Conservation (phyloP, 2,329 filamentous ascomycete genomes). For the Emergomyces africanus region DNA sequence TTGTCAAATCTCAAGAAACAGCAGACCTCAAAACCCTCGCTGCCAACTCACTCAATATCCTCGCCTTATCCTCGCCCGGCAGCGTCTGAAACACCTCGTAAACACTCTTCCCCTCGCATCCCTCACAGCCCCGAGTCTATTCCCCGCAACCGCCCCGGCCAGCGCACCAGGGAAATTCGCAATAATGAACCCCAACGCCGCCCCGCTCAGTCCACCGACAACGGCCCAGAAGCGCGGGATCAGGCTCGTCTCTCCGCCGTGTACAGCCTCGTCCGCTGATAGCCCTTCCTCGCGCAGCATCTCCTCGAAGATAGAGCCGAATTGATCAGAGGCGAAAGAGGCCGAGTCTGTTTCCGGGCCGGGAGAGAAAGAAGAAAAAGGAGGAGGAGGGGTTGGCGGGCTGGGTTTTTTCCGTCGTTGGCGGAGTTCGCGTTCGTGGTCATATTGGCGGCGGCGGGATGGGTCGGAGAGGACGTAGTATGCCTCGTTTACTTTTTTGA, state of each 20-base stretch:
- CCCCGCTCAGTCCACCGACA: slow-evolving; percentile 74
- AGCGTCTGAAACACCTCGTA: slow-evolving; percentile 82
- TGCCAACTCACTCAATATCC: slow-evolving; percentile 70
- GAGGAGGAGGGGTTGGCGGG: neutral
- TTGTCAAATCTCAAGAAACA: neutral
- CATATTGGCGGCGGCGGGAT: slow-evolving; percentile 67
- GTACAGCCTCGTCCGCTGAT: slow-evolving; percentile 53
- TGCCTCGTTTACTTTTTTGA: slow-evolving; percentile 85
- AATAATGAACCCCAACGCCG: slow-evolving; percentile 85
- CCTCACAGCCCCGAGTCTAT: slow-evolving; percentile 75
- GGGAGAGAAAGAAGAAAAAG: slow-evolving; percentile 4
- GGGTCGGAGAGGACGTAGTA: slow-evolving; percentile 84
- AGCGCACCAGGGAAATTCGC: slow-evolving; percentile 82
- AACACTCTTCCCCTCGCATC: slow-evolving; percentile 88
- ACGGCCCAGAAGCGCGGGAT: slow-evolving; percentile 73
- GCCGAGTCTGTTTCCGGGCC: slow-evolving; percentile 12
- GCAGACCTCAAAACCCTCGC: slow-evolving; percentile 58
- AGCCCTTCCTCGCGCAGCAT: slow-evolving; percentile 80
- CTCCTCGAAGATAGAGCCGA: slow-evolving; percentile 77
- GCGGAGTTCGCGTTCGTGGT: slow-evolving; percentile 50
- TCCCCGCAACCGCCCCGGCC: slow-evolving; percentile 84
- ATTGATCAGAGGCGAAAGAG: slow-evolving; percentile 59
- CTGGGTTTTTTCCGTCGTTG: slow-evolving; percentile 18
- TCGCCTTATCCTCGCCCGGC: slow-evolving; percentile 67
- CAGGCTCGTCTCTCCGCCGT: slow-evolving; percentile 33